Base-by-base conservation (phyloP, 441 rosid genomes). In the Sinapis alba region DNA sequence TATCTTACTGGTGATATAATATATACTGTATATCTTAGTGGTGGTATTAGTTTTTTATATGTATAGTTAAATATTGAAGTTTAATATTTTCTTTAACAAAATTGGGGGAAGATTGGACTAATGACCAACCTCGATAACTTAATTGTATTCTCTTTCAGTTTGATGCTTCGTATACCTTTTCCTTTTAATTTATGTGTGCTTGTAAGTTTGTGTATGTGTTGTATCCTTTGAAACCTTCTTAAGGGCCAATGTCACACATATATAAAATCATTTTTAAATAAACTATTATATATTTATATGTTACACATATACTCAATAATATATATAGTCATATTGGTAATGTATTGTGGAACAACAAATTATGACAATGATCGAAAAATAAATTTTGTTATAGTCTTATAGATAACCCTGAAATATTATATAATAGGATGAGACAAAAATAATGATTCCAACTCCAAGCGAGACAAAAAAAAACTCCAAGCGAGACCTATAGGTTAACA, bases 181-280 rank as follows among this genome's bases (percentile, higher is more conserved):
- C 18, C 18, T 7, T 18, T 50, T 19, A 16, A 7, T 16, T 41
- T 41, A 41, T 41, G 12, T 36, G 28, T 38, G 20, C 63, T 38
- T 30, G 68, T 41, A 27, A 20, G 68, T 71, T 71, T 54, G 76
- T 62, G 70, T 62, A 56, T 73, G 66, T 58, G 64, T 43, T 73
- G 65, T 56, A 28, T 28, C 26, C 15, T 74, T 74, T 59, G 16
- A 50, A 66, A 66, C 50, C 53, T 74, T 66, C 61, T 10, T 15
- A 65, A 58, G 60, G 72, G 72, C 66, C 72, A 66, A 65, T 15
- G 67, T 20, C 18, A 62, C 36, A 28, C 4, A 18, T 19, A 27
- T 19, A 10, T 13, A 50, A 2, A 62, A 21, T 7, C 6, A 7
- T 64, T 13, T 23, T 11, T 26, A 27, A 50, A 18, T 7, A 50